Percentiles rank a stretch among this genome's conserved stretches.
Conservation (phyloP, 495 filamentous ascomycete genomes). For the Aspergillus conjunctus region DNA sequence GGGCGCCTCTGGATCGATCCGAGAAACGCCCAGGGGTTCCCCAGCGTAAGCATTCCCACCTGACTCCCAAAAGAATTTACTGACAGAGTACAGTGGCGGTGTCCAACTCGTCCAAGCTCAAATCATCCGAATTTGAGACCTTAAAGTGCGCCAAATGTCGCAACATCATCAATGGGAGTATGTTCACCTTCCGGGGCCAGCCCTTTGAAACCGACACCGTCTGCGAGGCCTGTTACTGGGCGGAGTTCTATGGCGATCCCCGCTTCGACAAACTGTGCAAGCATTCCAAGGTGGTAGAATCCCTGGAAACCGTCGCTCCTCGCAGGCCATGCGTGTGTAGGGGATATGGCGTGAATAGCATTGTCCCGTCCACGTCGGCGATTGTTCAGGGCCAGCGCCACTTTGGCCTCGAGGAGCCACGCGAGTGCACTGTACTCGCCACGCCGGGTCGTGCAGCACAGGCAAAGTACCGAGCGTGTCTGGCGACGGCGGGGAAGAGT, state of each 20-base stretch:
- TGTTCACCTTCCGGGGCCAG: not conserved
- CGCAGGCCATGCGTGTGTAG: not conserved
- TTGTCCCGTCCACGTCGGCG: too few relatives aligned
- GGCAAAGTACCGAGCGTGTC: constrained; percentile 29
- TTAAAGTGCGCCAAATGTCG: not conserved
- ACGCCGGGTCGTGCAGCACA: constrained; percentile 13
- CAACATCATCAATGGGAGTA: not conserved
- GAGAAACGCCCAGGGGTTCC: constrained; percentile 10
- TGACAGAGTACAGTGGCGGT: constrained; percentile 10
- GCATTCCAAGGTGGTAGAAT: not conserved
- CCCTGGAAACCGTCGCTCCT: not conserved
- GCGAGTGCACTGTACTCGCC: not conserved
- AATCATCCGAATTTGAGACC: not conserved
- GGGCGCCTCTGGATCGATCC: not conserved
- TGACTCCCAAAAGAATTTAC: too few relatives aligned
- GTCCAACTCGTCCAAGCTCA: constrained; percentile 1
- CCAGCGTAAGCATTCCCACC: constrained; percentile 10
- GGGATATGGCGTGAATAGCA: not conserved
- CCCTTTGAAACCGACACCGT: constrained; percentile 2
- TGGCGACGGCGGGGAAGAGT: constrained; percentile 1
- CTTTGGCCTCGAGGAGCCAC: not conserved
- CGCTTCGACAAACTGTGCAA: not conserved
- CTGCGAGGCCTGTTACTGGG: constrained; percentile 3
- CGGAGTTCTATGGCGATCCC: not conserved
- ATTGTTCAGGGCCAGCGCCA: not conserved